A percentile compares a stretch with the other conserved stretches of the same genome.
phyloP scores from a whole-genome alignment of 2,329 filamentous ascomycete genomes.

The Catunica adiposa region DNA sequence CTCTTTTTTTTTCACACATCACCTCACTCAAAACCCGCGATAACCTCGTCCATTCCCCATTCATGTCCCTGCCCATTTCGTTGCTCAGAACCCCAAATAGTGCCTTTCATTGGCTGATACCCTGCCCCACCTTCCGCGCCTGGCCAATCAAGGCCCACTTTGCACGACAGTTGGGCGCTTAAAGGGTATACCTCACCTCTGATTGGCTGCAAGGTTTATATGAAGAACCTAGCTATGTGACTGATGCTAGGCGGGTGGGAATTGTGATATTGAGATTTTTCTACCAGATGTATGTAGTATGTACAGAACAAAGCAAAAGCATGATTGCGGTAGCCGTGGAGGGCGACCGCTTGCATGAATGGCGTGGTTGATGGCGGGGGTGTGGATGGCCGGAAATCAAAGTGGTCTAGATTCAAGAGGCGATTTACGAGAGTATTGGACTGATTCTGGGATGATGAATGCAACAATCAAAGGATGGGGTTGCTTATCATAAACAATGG shows the following conservation, averaged over 20 bases:
- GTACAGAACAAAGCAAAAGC: no score
- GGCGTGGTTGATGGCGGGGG: no score
- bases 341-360: no score
- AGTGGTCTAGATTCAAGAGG: no score
- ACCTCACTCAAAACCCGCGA: not conserved
- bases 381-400: no score
- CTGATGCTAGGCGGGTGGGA: not conserved
- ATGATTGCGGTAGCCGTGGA: no score
- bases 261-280: not conserved
- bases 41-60: not conserved
- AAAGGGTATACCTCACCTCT: not conserved
- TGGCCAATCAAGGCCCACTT: conserved; percentile 12
- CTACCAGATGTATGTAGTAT: not conserved
- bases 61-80: not conserved
- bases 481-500: no score
- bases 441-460: no score
- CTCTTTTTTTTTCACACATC: no score
- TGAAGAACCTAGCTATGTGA: not conserved
- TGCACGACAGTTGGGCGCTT: conserved; percentile 13
- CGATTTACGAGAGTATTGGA: no score
- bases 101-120: conserved; percentile 1
- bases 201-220: not conserved
- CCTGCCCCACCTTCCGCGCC: conserved; percentile 2
- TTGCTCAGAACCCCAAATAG: not conserved
- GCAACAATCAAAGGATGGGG: no score